Evolutionary conservation across 1,139 yeast species (phyloP).

Genomic region (Yamadazyma trypodendri): DNA sequence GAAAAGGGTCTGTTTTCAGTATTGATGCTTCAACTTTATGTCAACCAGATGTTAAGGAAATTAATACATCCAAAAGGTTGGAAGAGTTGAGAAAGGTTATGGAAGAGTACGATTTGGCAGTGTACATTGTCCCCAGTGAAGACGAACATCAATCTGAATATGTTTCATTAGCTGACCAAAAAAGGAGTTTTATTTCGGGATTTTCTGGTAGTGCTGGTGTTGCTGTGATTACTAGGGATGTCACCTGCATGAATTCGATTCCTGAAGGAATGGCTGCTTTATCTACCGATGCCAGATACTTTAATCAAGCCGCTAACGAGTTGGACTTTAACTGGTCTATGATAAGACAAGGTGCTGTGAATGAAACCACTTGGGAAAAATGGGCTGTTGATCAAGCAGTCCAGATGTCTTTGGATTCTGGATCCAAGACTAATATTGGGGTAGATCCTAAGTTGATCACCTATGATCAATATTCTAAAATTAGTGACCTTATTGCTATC

Average conservation of each 20-base stretch:
- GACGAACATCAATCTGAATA: constrained; percentile 95
- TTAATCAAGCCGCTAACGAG: constrained; percentile 85
- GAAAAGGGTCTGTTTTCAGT: constrained; percentile 50
- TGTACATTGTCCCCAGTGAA: constrained; percentile 85
- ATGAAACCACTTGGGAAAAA: constrained; percentile 82
- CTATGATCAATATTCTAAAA: constrained; percentile 34
- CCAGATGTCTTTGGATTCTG: constrained; percentile 47
- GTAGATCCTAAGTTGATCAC: constrained; percentile 67
- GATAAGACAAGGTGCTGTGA: constrained; percentile 74
- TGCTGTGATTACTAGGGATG: constrained; percentile 78
- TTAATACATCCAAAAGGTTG: constrained; percentile 61
- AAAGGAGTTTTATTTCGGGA: constrained; percentile 82
- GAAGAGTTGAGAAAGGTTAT: constrained; percentile 63
- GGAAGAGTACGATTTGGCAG: constrained; percentile 64
- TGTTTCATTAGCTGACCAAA: constrained; percentile 75
- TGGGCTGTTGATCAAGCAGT: constrained; percentile 72
- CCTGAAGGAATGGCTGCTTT: constrained; percentile 76
- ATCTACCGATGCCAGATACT: constrained; percentile 94
- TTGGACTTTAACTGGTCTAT: constrained; percentile 86
- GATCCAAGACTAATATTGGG: constrained; percentile 41
- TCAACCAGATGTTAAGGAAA: constrained; percentile 44
- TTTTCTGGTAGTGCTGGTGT: constrained; percentile 96
- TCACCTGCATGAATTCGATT: constrained; percentile 52
- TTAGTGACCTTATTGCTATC: constrained; percentile 23
- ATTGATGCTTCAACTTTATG: constrained; percentile 47